Base-by-base conservation (phyloP, 2,329 filamentous ascomycete species). In the Ilyonectria mors-panacis region DNA sequence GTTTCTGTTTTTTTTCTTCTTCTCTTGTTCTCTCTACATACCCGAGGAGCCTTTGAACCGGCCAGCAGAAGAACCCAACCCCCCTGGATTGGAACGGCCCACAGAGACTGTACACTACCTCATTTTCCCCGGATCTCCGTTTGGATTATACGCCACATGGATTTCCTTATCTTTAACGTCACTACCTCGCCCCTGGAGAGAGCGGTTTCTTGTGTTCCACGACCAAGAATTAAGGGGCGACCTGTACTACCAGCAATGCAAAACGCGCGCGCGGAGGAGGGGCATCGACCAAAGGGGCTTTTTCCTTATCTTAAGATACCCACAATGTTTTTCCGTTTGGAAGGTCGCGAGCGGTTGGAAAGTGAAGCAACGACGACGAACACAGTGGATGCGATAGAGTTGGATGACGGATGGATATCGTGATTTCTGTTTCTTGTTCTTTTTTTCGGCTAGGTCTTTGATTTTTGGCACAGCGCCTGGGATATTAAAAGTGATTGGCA, bases 271-370 rank as follows among this genome's bases (percentile, higher is more conserved):
- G 67, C 68, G 70, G 71, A 74, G 71, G 73, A 73, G 63, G 58
- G 69, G 65, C 65, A 75, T 74, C 68, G 71, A 75, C 73, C 69
- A 72, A 71, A 77, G 76, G 73, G 72, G 72, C 45, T 70, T 75
- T 78, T 75, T 78, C 75, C 75, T 76, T 76, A 76, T 79, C 74
- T 79, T 73, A 75, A 79, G 79, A 81, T 81, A 81, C 79, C 79
- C 79, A 77, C 70, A 72, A 70, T 74, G 71, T 75, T 75, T 70
- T 75, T 76, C 73, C 73, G 65, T 74, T 75, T 66, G 72, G 72
- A 75, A 70, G 63, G 72, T 71, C 70, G 72, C 73, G 73, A 73
- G 73, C 73, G 71, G 70, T 75, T 74, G 71, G 70, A 70, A 68
- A 71, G 67, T 64, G 60, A 67, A 70, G 71, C 54, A 73, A 44